Conservation (phyloP, 2,329 filamentous ascomycete species). For the Beauveria pseudobassiana region DNA sequence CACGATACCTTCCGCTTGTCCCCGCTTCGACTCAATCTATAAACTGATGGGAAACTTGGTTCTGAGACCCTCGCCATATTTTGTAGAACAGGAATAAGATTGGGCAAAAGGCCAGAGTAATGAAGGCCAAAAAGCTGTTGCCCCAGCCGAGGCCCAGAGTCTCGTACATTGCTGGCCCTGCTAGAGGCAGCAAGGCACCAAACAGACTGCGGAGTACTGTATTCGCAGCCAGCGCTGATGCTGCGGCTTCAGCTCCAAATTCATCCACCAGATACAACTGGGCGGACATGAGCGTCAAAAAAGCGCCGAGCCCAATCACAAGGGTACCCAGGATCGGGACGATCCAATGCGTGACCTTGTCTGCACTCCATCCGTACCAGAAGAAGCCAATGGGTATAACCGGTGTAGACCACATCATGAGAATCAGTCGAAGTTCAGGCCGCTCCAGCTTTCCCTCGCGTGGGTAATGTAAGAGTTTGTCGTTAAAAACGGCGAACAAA, state of each 20-base stretch:
- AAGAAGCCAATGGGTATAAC: constrained; percentile 47
- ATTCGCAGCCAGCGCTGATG: neutral
- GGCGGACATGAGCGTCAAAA: neutral
- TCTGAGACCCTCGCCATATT: neutral
- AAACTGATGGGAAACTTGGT: too few species aligned
- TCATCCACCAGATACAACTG: neutral
- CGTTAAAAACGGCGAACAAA: constrained; percentile 11
- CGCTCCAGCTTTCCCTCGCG: neutral
- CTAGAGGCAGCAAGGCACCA: constrained; percentile 51
- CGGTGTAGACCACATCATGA: constrained; percentile 29
- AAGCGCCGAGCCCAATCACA: constrained; percentile 37
- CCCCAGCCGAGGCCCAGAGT: constrained; percentile 36
- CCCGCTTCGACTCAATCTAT: too few species aligned
- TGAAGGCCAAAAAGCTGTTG: constrained; percentile 33
- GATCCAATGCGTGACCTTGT: constrained; percentile 45
- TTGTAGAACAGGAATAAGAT: neutral
- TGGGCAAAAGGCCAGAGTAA: constrained; percentile 27
- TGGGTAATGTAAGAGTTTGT: constrained; percentile 12
- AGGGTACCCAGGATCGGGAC: constrained; percentile 47
- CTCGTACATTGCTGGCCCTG: constrained; percentile 32
- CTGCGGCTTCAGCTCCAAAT: neutral
- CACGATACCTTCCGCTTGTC: too few species aligned
- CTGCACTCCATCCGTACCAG: constrained; percentile 50
- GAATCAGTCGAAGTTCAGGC: constrained; percentile 43
- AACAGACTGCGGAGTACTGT: constrained; percentile 39